phyloP scores from a whole-genome alignment of 768 basidiomycete species.

The Collybia nuda region DNA sequence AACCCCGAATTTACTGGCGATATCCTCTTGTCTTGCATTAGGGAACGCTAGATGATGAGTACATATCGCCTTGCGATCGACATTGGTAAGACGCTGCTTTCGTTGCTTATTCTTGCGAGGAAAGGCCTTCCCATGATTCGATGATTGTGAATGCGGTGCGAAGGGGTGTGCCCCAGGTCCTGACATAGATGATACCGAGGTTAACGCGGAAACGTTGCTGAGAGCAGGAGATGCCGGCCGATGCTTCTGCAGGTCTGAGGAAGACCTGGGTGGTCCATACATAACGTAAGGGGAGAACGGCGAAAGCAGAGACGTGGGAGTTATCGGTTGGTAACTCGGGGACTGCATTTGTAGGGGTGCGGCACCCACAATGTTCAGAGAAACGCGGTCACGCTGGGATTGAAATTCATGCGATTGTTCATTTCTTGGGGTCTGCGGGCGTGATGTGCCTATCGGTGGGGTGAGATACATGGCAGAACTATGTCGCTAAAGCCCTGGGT shows the following conservation, averaged over 20 bases:
- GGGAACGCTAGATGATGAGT: slow-evolving; percentile 62
- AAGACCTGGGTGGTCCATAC: slow-evolving; percentile 46
- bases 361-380: slow-evolving; percentile 25
- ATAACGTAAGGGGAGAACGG: slow-evolving; percentile 41
- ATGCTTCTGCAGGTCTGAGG: slow-evolving; percentile 36
- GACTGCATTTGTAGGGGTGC: slow-evolving; percentile 30
- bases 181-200: slow-evolving; percentile 45
- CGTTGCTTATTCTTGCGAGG: slow-evolving; percentile 40
- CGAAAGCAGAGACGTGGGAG: slow-evolving; percentile 43
- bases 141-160: slow-evolving; percentile 10
- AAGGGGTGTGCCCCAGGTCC: slow-evolving; percentile 17
- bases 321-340: slow-evolving; percentile 44
- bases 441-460: slow-evolving; percentile 31
- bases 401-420: slow-evolving; percentile 30
- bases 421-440: slow-evolving; percentile 37
- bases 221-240: slow-evolving; percentile 63
- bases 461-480: slow-evolving; percentile 32
- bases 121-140: slow-evolving; percentile 5
- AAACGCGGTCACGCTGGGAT: slow-evolving; percentile 27
- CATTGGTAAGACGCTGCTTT: slow-evolving; percentile 74
- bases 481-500: slow-evolving; percentile 15
- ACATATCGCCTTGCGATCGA: slow-evolving; percentile 77
- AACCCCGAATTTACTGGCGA: slow-evolving; percentile 71
- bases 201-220: slow-evolving; percentile 53
- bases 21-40: slow-evolving; percentile 79